Evolutionary conservation across 2,329 filamentous ascomycete genomes (phyloP).

Genomic region (Talaromyces sp.): DNA sequence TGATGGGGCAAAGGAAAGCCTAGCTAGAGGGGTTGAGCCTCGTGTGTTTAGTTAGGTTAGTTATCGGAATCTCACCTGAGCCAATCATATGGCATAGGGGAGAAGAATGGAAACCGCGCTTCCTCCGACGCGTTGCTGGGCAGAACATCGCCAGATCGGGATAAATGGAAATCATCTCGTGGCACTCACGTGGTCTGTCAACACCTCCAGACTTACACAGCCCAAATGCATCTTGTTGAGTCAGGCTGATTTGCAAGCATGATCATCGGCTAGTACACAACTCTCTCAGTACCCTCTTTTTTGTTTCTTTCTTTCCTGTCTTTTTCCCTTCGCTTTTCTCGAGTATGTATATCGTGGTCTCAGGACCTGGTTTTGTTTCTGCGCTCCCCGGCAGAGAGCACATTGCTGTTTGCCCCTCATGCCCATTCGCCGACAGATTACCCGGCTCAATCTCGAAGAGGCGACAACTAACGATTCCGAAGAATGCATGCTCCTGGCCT

Average conservation of each 20-base stretch:
- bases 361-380: conserved; percentile 1
- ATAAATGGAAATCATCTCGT: conserved; percentile 1
- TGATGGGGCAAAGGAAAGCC: too few species aligned
- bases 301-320: not conserved
- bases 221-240: not conserved
- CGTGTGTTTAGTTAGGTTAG: too few species aligned
- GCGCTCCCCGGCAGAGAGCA: conserved; percentile 21
- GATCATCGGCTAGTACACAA: not conserved
- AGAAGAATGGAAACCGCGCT: too few species aligned
- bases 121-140: conserved; percentile 1
- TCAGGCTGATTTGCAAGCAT: not conserved
- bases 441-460: conserved; percentile 35
- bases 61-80: too few species aligned
- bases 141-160: conserved; percentile 1
- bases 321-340: not conserved
- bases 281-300: not conserved
- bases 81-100: conserved; percentile 1
- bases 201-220: not conserved
- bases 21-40: too few species aligned
- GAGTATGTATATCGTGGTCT: not conserved
- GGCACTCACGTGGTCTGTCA: not conserved
- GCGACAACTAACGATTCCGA: conserved; percentile 24
- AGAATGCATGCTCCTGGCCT: conserved; percentile 27
- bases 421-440: conserved; percentile 28
- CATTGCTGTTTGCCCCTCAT: conserved; percentile 23